phyloP scores from a whole-genome alignment of 306 rosid genomes.

The Quercus gilva region DNA sequence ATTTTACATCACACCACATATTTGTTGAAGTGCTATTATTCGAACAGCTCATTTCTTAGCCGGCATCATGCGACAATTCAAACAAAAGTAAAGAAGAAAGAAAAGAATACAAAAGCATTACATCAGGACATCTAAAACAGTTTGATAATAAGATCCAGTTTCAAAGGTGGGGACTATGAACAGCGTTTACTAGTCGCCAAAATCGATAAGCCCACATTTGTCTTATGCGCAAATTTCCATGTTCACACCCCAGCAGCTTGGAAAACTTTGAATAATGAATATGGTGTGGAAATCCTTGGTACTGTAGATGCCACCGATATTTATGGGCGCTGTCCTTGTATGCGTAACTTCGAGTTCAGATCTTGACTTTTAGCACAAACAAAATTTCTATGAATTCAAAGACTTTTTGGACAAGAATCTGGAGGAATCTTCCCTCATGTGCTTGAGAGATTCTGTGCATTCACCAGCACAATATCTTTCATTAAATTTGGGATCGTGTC shows the following conservation, averaged over 20 bases:
- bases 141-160: neutral
- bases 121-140: neutral
- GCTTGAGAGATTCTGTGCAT: neutral
- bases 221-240: neutral
- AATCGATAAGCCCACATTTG: neutral
- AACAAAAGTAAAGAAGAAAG: neutral
- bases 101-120: neutral
- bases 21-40: too few species aligned
- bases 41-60: too few species aligned
- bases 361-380: neutral
- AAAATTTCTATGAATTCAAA: too few species aligned
- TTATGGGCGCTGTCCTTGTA: neutral
- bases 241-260: neutral
- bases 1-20: too few species aligned
- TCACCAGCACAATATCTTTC: neutral
- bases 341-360: neutral
- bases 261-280: neutral
- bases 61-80: too few species aligned
- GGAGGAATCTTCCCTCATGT: neutral
- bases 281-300: neutral
- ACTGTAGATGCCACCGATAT: neutral
- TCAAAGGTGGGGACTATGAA: too few species aligned
- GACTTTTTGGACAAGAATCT: neutral
- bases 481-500: too few species aligned
- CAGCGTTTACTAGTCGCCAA: too few species aligned